These are phyloP conservation scores for Dothistroma pini DNA, from an alignment of 2,329 filamentous ascomycete genomes.

Conservation along the genomic window DNA sequence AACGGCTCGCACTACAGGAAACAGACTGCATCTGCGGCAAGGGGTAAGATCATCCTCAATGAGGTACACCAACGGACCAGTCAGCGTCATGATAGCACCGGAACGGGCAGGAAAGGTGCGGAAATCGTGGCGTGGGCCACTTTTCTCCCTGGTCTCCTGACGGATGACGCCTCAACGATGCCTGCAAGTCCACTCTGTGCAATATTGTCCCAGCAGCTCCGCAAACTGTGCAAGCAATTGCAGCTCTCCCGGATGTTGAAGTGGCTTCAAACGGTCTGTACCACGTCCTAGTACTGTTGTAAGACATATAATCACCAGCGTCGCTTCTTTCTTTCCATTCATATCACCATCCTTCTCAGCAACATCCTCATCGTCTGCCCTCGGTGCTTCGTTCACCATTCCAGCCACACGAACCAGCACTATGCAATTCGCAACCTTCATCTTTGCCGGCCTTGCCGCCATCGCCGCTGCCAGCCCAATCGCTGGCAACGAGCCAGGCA, in stretches of 20 bases:
- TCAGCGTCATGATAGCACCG: neutral
- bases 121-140: no score
- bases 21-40: neutral
- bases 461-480: neutral
- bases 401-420: conserved; percentile 1
- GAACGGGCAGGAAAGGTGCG: neutral
- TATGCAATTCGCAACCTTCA: conserved; percentile 6
- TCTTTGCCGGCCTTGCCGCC: conserved; percentile 2
- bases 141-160: no score
- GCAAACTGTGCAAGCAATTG: no score
- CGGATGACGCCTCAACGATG: no score
- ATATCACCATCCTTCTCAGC: neutral
- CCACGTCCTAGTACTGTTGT: no score
- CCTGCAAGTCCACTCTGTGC: no score
- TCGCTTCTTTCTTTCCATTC: neutral
- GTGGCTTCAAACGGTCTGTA: no score
- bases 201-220: no score
- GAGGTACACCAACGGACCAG: neutral
- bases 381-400: neutral
- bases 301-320: no score
- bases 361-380: neutral
- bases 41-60: neutral
- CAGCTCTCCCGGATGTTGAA: no score
- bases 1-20: neutral
- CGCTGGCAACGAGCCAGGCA: neutral